Evolutionary conservation across 305 asterid genomes (phyloP), one percentile per base, ranked within the genome.

Genomic region (Solanum hybrid): DNA sequence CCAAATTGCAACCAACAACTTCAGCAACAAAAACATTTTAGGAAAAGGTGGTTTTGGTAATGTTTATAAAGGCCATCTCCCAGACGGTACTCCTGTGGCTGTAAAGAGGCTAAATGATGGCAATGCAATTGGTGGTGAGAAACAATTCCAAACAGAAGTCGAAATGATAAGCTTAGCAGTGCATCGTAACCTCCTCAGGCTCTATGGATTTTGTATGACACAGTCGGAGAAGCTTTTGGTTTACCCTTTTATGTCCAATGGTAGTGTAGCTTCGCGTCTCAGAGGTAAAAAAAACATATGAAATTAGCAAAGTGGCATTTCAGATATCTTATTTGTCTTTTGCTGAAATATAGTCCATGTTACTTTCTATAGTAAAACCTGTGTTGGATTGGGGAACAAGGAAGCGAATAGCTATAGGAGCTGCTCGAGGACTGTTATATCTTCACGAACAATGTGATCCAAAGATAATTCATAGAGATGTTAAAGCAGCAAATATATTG

Each of bases 371-470:
- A 97, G 99, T 94, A 45, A 97, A 94, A 88, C 99, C 99, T 12
- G 94, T 92, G 17, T 89, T 97, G 91, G 99, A 96, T 91, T 97
- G 99, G 99, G 91, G 92, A 66, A 94, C 94, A 5, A 94, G 99
- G 92, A 97, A 95, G 92, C 93, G 95, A 78, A 95, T 96, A 0
- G 99, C 99, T 11, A 78, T 97, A 88, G 99, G 99, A 37, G 98
- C 99, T 12, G 98, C 98, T 1, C 92, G 99, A 90, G 99, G 99
- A 75, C 93, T 97, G 42, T 38, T 97, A 14, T 97, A 97, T 90
- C 95, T 97, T 86, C 99, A 97, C 75, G 99, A 97, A 91, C 99
- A 97, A 88, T 97, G 99, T 90, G 98, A 96, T 92, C 99, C 99
- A 1, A 97, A 97, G 96, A 97, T 97, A 26, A 97, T 97, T 71